Percentiles rank a stretch among this genome's conserved stretches.
These are phyloP conservation scores for Fusarium chuoi DNA, from an alignment of 2,329 filamentous ascomycete species.

Conservation along the genomic window DNA sequence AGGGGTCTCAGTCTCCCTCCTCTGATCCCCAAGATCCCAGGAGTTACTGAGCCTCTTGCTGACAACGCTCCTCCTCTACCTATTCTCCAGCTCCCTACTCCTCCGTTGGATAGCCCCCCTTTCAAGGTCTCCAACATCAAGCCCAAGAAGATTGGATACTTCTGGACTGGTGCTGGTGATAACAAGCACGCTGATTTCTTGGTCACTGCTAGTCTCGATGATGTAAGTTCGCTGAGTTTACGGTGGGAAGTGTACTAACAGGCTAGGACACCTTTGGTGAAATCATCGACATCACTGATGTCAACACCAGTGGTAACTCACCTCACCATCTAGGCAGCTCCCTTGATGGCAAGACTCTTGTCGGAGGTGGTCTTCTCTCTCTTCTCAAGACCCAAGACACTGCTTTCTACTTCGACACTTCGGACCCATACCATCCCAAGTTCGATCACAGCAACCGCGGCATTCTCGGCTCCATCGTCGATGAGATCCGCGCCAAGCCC, in stretches of 20 bases:
- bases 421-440: conserved; percentile 66
- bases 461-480: conserved; percentile 67
- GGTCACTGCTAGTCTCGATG: conserved; percentile 67
- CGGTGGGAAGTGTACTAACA: background rate
- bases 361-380: conserved; percentile 67
- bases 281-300: conserved; percentile 67
- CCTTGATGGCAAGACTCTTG: conserved; percentile 65
- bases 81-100: conserved; percentile 68
- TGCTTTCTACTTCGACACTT: conserved; percentile 70
- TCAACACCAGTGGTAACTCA: conserved; percentile 67
- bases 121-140: conserved; percentile 65
- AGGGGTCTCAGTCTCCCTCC: conserved; percentile 58
- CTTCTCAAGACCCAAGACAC: conserved; percentile 70
- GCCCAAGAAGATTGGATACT: conserved; percentile 74
- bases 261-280: conserved; percentile 67
- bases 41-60: conserved; percentile 66
- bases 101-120: conserved; percentile 63
- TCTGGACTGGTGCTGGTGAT: conserved; percentile 70
- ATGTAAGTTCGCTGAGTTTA: conserved; percentile 50
- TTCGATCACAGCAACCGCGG: conserved; percentile 70
- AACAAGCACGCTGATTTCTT: conserved; percentile 70
- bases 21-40: conserved; percentile 67
- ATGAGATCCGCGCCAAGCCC: conserved; percentile 72
- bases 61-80: conserved; percentile 63
- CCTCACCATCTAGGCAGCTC: conserved; percentile 68